Evolutionary conservation across 208 protist species (phyloP), one percentile per base, ranked within the genome.

Genomic region (Zelonia costaricensis): DNA sequence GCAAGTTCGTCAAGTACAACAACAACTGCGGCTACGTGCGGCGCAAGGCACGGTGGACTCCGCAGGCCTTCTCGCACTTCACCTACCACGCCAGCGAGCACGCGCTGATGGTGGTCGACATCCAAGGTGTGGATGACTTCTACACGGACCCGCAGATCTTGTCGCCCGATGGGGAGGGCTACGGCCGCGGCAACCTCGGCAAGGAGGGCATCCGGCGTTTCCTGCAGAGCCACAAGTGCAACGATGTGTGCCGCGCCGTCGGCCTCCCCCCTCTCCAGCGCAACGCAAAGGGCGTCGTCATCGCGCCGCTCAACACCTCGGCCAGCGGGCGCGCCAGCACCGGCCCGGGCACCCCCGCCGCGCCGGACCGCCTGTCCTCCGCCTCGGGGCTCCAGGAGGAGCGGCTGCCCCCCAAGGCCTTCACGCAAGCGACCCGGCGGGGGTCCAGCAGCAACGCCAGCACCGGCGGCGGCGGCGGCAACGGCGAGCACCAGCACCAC

Each of bases 91-190:
- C 76, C 39, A 94, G 89, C 52, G 18, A 76, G 0, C 69, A 79
- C 38, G 51, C 78, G 56, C 63, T 92, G 31, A 74, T 97, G 58
- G 78, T 97, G 69, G 84, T 91, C 22, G 92, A 95, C 51, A 88
- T 97, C 40, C 92, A 97, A 61, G 92, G 89, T 44, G 92, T 97
- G 1, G 74, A 80, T 42, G 88, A 97, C 64, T 78, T 88, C 46
- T 94, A 87, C 84, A 97, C 92, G 20, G 92, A 97, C 65, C 92
- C 92, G 45, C 90, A 95, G 71, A 94, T 97, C 43, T 74, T 93
- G 36, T 93, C 88, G 18, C 62, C 74, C 3, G 87, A 94, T 36
- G 85, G 91, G 13, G 66, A 82, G 55, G 86, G 82, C 47, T 92
- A 86, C 64, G 88, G 93, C 16, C 55, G 74, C 3, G 91, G 88